phyloP scores from a whole-genome alignment of 768 basidiomycete species.

The Vararia minispora region DNA sequence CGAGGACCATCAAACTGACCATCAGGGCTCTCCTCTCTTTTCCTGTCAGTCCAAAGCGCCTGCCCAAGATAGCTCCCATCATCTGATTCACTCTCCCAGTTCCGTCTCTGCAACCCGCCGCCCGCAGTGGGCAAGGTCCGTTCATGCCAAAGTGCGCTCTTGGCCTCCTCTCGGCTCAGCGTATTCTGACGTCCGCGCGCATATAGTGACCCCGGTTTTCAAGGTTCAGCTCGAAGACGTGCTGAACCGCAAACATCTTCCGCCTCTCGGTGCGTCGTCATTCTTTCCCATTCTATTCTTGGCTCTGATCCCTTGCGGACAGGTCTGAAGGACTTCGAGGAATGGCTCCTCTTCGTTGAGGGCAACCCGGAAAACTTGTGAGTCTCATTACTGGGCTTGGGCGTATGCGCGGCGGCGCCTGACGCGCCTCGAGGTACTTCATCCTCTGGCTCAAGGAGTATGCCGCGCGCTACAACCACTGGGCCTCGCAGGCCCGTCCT shows the following conservation, averaged over 20 bases:
- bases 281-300: conserved; percentile 1
- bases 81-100: conserved; percentile 13
- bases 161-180: not conserved
- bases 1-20: conserved; percentile 24
- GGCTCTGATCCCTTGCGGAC: not conserved
- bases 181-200: not conserved
- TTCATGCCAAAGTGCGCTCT: conserved; percentile 46
- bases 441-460: conserved; percentile 77
- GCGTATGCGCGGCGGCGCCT: not conserved
- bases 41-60: conserved; percentile 24
- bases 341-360: conserved; percentile 76
- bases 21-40: conserved; percentile 25
- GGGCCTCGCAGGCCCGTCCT: conserved; percentile 20
- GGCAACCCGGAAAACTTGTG: conserved; percentile 65
- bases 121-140: conserved; percentile 58
- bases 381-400: conserved; percentile 15
- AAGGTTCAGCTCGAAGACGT: conserved; percentile 65
- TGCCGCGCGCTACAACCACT: conserved; percentile 33
- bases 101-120: conserved; percentile 56
- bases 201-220: conserved; percentile 48
- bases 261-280: conserved; percentile 46
- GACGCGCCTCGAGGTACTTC: conserved; percentile 43
- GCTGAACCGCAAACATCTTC: conserved; percentile 64
- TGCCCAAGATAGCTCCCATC: not conserved
- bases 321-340: conserved; percentile 41